A percentile compares a stretch with the other conserved stretches of the same genome.
Conservation (phyloP, 169 alveolate species). For the Theileria luwenshuni region DNA sequence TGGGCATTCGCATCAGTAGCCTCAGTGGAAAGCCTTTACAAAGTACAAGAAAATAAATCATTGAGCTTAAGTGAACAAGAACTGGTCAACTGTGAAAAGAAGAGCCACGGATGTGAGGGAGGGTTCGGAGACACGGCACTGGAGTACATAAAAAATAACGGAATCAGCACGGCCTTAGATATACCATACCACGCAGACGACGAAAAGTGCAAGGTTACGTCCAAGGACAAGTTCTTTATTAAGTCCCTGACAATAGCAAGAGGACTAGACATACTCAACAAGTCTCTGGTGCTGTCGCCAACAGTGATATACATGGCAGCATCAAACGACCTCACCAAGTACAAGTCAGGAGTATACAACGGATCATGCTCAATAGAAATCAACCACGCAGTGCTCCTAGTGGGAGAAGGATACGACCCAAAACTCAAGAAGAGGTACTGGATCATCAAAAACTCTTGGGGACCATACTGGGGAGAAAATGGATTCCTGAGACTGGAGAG, state of each 20-base stretch:
- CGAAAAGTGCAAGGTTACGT: constrained; percentile 38
- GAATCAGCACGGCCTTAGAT: constrained; percentile 68
- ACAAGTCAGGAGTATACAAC: constrained; percentile 77
- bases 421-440: constrained; percentile 68
- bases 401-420: constrained; percentile 80
- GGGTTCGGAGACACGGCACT: constrained; percentile 83
- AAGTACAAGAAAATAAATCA: constrained; percentile 30
- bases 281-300: constrained; percentile 71
- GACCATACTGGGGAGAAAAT: constrained; percentile 82
- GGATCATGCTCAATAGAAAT: constrained; percentile 65
- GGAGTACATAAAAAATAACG: constrained; percentile 75
- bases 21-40: constrained; percentile 75
- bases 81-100: constrained; percentile 81
- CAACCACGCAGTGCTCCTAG: constrained; percentile 84
- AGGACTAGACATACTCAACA: constrained; percentile 64
- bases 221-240: constrained; percentile 23
- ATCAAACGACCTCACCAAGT: constrained; percentile 77
- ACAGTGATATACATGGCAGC: constrained; percentile 91
- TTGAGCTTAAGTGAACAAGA: constrained; percentile 84
- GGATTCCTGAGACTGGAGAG: constrained; percentile 78
- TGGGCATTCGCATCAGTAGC: constrained; percentile 87
- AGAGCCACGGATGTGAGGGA: constrained; percentile 84
- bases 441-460: constrained; percentile 86
- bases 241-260: constrained; percentile 24
- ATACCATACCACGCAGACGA: constrained; percentile 76